Percentiles rank a stretch among this genome's conserved stretches.
Evolutionary conservation across 352 stramenopile genomes (phyloP).

Genomic region (Lagenidium sp.): DNA sequence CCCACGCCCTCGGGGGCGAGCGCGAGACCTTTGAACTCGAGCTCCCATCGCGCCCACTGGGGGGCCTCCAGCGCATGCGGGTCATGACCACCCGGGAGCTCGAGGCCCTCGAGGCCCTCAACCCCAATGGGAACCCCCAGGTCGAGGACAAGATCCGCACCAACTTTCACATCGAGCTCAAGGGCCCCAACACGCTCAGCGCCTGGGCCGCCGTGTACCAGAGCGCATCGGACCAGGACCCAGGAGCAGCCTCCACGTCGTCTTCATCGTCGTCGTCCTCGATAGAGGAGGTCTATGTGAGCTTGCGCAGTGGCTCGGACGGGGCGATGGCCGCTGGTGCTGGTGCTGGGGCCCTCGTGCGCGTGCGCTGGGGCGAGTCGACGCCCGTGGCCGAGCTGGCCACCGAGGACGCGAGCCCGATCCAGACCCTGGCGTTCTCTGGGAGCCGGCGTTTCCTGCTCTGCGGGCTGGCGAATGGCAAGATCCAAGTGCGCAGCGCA

Average conservation of each 20-base stretch:
- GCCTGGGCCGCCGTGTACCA: slow-evolving; percentile 37
- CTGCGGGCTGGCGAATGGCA: slow-evolving; percentile 67
- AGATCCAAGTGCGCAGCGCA: slow-evolving; percentile 60
- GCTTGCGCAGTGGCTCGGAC: no score
- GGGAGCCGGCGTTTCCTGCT: slow-evolving; percentile 60
- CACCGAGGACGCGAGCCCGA: slow-evolving; percentile 18
- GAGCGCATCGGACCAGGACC: slow-evolving; percentile 23
- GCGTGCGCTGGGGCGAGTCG: slow-evolving; percentile 18
- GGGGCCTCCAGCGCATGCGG: slow-evolving; percentile 28
- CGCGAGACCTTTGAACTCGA: slow-evolving; percentile 49
- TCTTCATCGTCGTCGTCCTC: slow-evolving; percentile 25
- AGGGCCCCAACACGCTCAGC: slow-evolving; percentile 8
- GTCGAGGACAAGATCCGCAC: slow-evolving; percentile 38
- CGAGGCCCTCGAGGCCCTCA: slow-evolving; percentile 29
- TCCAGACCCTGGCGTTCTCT: slow-evolving; percentile 34
- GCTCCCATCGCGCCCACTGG: slow-evolving; percentile 28
- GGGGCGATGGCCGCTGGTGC: no score
- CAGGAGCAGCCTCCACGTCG: slow-evolving; percentile 17
- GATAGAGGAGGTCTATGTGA: no score
- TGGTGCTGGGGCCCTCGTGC: no score
- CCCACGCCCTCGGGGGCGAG: slow-evolving; percentile 4
- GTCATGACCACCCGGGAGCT: slow-evolving; percentile 44
- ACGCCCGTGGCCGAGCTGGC: slow-evolving; percentile 31
- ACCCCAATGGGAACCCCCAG: slow-evolving; percentile 23
- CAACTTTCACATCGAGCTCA: slow-evolving; percentile 37